Evolutionary conservation across 768 basidiomycete species (phyloP).

Genomic region (Tulasnella sp.): DNA sequence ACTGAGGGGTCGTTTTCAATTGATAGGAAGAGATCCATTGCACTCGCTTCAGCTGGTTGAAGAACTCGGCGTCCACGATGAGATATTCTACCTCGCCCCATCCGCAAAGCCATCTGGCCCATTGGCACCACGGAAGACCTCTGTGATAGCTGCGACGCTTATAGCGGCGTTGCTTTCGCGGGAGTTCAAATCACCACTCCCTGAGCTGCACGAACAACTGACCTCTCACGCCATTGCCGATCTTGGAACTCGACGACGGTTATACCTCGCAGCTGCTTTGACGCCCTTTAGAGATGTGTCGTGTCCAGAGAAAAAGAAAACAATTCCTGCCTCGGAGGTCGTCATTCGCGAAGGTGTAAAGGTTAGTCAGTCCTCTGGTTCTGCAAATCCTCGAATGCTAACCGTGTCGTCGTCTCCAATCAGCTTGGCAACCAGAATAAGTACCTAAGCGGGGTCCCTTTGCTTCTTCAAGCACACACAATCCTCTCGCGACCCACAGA

Average conservation of each 20-base stretch:
- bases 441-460: slow-evolving; percentile 70
- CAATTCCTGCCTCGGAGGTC: slow-evolving; percentile 55
- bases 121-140: slow-evolving; percentile 41
- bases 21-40: slow-evolving; percentile 73
- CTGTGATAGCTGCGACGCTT: slow-evolving; percentile 55
- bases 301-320: slow-evolving; percentile 63
- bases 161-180: slow-evolving; percentile 45
- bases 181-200: slow-evolving; percentile 18
- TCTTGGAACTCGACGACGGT: slow-evolving; percentile 46
- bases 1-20: not conserved
- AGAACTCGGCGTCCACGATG: slow-evolving; percentile 61
- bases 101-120: slow-evolving; percentile 45
- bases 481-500: not conserved
- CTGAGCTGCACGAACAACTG: slow-evolving; percentile 44
- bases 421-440: slow-evolving; percentile 67
- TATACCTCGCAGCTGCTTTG: slow-evolving; percentile 78
- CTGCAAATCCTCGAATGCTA: not conserved
- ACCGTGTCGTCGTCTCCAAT: not conserved
- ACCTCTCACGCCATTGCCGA: slow-evolving; percentile 38
- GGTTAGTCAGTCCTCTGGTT: slow-evolving; percentile 31
- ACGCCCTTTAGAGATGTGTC: slow-evolving; percentile 61
- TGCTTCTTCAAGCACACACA: slow-evolving; percentile 52
- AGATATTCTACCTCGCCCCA: slow-evolving; percentile 59
- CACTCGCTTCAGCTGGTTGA: slow-evolving; percentile 71
- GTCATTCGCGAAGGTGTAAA: slow-evolving; percentile 82